Percentiles rank a stretch among this genome's conserved stretches.
phyloP scores from a whole-genome alignment of 805 yeast genomes.

The Kluyveromyces lactis region DNA sequence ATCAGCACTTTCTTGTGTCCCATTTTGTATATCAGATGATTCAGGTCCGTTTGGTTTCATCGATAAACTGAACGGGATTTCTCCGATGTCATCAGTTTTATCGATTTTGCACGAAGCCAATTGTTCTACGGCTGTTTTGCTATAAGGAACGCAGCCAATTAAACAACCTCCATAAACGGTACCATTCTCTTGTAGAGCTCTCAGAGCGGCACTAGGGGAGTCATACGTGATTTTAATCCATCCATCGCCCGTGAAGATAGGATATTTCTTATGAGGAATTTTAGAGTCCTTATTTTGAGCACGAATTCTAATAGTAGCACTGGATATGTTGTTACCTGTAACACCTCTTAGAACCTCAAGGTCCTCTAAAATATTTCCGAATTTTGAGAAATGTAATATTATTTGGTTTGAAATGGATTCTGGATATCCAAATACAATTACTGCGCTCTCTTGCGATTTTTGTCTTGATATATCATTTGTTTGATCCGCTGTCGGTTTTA shows the following conservation, averaged over 20 bases:
- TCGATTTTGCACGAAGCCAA: conserved; percentile 34
- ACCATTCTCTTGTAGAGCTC: conserved; percentile 84
- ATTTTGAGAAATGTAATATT: conserved; percentile 64
- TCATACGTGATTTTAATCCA: conserved; percentile 91
- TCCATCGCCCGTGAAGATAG: conserved; percentile 75
- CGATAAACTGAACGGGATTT: conserved; percentile 9
- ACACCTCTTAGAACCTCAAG: conserved; percentile 39
- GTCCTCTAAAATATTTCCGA: conserved; percentile 74
- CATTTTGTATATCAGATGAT: conserved; percentile 8
- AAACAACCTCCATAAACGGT: conserved; percentile 53
- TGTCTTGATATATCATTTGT: conserved; percentile 4
- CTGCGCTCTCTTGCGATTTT: conserved; percentile 44
- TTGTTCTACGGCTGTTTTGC: conserved; percentile 52
- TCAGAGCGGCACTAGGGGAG: conserved; percentile 61
- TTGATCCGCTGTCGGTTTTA: not conserved
- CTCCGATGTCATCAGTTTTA: conserved; percentile 25
- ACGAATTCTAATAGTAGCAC: conserved; percentile 19
- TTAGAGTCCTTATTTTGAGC: conserved; percentile 6
- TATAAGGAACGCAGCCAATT: conserved; percentile 65
- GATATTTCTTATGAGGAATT: conserved; percentile 34
- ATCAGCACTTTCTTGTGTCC: conserved; percentile 7
- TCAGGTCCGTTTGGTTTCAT: conserved; percentile 8
- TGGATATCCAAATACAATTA: conserved; percentile 83
- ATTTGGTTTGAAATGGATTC: conserved; percentile 62
- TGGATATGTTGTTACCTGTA: conserved; percentile 23